Base-by-base conservation (phyloP, 306 rosid genomes). In the Corylus heterophylla region DNA sequence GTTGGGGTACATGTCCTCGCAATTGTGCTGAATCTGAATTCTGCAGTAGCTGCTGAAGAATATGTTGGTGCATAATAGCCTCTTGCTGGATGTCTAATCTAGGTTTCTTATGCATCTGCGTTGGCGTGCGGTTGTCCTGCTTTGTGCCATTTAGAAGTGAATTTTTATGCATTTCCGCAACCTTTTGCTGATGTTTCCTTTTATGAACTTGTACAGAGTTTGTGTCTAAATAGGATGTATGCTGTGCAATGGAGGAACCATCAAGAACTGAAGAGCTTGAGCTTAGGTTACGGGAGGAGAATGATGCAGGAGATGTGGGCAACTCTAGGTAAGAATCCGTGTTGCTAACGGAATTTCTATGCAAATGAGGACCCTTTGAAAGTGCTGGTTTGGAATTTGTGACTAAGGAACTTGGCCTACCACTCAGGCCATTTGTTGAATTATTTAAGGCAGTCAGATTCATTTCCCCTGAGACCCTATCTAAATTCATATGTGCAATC, bases 1-100 rank as follows among this genome's bases (percentile, higher is more conserved):
- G 14, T 69, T 79, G 86, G 25, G 82, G 83, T 17, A 16, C 61
- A 31, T 77, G 78, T 13, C 84, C 81, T 48, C 66, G 80, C 66
- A 56, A 45, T 17, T 80, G 82, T 68, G 27, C 39, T 74, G 85
- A 77, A 50, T 80, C 64, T 18, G 76, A 79, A 56, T 79, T 75
- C 79, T 71, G 83, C 66, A 29, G 39, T 27, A 80, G 81, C 67
- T 67, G 85, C 54, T 45, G 87, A 56, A 76, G 20, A 14, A 51
- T 29, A 54, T 71, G 73, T 74, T 76, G 79, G n/a, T 78, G 52
- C 22, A 48, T 20, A 68, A 47, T 13, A 49, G 79, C 17, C 62
- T 54, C 81, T n/a, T 72, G 74, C 39, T 31, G 47, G 48, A 44
- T 20, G 31, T 78, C 83, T 71, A 69, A 4, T 74, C 83, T 83